phyloP scores from a whole-genome alignment of 208 protist species.

The Trichomonas gallinae region DNA sequence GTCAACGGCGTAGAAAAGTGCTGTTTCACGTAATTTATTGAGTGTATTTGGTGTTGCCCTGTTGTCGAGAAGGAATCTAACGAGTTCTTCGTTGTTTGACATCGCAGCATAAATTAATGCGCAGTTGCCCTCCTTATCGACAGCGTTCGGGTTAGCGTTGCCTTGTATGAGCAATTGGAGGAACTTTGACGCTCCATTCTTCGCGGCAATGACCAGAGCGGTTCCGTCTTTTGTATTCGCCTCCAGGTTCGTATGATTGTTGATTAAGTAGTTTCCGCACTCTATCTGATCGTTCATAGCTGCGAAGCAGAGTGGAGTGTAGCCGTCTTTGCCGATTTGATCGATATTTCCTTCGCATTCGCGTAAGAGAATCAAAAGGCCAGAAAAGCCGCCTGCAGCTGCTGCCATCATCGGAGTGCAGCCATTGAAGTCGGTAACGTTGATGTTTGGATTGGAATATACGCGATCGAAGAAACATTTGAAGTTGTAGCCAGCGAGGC shows the following conservation, averaged over 20 bases:
- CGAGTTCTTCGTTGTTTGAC: neutral
- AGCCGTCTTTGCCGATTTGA: neutral
- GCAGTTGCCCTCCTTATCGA: neutral
- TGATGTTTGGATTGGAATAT: neutral
- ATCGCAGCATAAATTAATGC: neutral
- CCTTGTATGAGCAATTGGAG: neutral
- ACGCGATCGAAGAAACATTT: neutral
- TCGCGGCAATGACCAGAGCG: neutral
- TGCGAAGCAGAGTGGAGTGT: neutral
- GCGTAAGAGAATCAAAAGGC: neutral
- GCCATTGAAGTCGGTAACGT: neutral
- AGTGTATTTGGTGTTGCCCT: neutral
- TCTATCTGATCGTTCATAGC: neutral
- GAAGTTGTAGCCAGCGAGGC: neutral
- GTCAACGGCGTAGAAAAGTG: neutral
- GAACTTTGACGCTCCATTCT: neutral
- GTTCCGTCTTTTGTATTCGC: neutral
- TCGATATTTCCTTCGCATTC: neutral
- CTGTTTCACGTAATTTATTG: neutral
- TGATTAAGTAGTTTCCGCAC: neutral
- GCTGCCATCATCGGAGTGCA: neutral
- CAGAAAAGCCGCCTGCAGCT: neutral
- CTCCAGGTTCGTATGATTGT: neutral
- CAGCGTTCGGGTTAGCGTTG: neutral
- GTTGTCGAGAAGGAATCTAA: neutral